Evolutionary conservation across 768 basidiomycete genomes (phyloP).

Genomic region (Termitomyces sp.): DNA sequence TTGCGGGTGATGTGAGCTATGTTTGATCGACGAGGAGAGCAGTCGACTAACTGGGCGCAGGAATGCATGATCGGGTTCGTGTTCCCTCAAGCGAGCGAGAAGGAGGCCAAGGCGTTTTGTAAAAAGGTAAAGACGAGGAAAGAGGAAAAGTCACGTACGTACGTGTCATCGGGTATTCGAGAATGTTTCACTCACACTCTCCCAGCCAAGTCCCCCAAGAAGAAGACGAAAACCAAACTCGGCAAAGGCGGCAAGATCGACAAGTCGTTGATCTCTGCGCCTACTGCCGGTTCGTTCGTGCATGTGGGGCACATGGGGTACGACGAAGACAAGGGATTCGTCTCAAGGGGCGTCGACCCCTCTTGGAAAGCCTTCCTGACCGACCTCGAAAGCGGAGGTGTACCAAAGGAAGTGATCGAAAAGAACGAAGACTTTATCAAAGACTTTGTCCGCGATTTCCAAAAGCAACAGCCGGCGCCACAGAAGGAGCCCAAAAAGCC

Average conservation of each 20-base stretch:
- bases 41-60: neutral
- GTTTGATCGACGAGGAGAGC: too few relatives aligned
- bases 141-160: slow-evolving; percentile 49
- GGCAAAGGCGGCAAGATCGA: slow-evolving; percentile 78
- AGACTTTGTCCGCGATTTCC: slow-evolving; percentile 61
- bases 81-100: slow-evolving; percentile 27
- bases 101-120: slow-evolving; percentile 77
- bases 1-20: slow-evolving; percentile 88
- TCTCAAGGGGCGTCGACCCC: slow-evolving; percentile 81
- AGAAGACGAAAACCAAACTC: slow-evolving; percentile 40
- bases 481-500: slow-evolving; percentile 37
- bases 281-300: slow-evolving; percentile 71
- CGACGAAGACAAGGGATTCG: slow-evolving; percentile 82
- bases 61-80: neutral
- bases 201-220: neutral
- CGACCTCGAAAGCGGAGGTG: slow-evolving; percentile 57
- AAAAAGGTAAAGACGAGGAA: slow-evolving; percentile 80
- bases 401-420: slow-evolving; percentile 63
- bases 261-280: slow-evolving; percentile 89
- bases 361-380: slow-evolving; percentile 78
- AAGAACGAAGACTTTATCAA: slow-evolving; percentile 89
- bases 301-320: slow-evolving; percentile 97
- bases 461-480: slow-evolving; percentile 23
- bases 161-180: slow-evolving; percentile 11
- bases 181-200: slow-evolving; percentile 1